A percentile compares a stretch with the other conserved stretches of the same genome.
Conservation (phyloP, 2,329 filamentous ascomycete species). For the Escovopsis sp. region DNA sequence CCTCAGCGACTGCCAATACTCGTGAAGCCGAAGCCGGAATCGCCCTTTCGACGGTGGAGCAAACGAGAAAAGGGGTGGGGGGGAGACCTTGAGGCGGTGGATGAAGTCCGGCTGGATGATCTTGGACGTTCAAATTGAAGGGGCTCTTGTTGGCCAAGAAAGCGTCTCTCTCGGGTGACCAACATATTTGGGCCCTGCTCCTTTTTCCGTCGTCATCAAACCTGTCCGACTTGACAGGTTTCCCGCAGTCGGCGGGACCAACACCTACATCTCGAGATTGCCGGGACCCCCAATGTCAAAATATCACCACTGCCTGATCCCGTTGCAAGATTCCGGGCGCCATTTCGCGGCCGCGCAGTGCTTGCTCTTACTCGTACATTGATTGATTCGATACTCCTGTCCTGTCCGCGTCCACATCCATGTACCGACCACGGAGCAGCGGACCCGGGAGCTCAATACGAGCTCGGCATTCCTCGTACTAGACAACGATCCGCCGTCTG, state of each 20-base stretch:
- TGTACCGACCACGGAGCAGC: neutral
- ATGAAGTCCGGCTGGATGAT: neutral
- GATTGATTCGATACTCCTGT: no score
- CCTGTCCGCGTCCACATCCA: neutral
- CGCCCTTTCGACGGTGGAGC: neutral
- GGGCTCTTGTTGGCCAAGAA: conserved; percentile 1
- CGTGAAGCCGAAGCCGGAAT: no score
- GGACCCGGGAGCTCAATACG: neutral
- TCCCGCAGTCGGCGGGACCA: conserved; percentile 5
- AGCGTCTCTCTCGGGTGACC: conserved; percentile 1
- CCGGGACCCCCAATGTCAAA: conserved; percentile 4
- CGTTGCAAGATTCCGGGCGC: neutral
- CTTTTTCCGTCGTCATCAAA: conserved; percentile 2
- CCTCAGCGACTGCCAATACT: no score
- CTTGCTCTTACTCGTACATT: conserved; percentile 4
- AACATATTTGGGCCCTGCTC: conserved; percentile 1
- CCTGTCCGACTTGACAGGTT: conserved; percentile 7
- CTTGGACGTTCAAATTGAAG: neutral
- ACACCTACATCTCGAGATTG: conserved; percentile 3
- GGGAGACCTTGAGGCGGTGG: neutral
- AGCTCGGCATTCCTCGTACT: neutral
- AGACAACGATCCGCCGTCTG: neutral
- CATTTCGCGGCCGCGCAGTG: neutral
- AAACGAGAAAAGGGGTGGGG: neutral
- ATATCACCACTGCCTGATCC: neutral